Conservation (phyloP, 495 filamentous ascomycete genomes). For the Trichocladium uniseriatum region DNA sequence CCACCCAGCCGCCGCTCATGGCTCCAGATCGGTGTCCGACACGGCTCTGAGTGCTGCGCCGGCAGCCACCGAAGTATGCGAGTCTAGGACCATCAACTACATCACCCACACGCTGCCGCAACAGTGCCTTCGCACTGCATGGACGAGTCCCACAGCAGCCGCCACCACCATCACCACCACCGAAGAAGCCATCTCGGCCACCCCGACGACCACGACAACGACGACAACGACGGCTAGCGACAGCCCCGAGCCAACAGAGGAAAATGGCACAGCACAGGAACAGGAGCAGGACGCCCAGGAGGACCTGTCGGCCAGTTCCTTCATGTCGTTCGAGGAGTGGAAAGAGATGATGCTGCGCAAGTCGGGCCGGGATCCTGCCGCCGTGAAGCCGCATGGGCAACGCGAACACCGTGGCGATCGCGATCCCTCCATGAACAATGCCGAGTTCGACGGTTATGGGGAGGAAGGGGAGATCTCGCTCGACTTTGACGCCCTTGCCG, state of each 20-base stretch:
- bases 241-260: slow-evolving; percentile 2
- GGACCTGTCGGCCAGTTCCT: slow-evolving; percentile 70
- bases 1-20: slow-evolving; percentile 14
- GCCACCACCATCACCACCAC: slow-evolving; percentile 1
- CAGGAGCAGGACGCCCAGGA: slow-evolving; percentile 9
- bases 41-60: slow-evolving; percentile 11
- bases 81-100: slow-evolving; percentile 64
- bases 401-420: slow-evolving; percentile 29
- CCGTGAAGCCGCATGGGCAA: slow-evolving; percentile 47
- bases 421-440: slow-evolving; percentile 22
- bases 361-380: slow-evolving; percentile 72
- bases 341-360: slow-evolving; percentile 87
- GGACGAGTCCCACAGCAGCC: slow-evolving; percentile 23
- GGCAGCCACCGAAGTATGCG: slow-evolving; percentile 37
- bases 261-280: slow-evolving; percentile 15
- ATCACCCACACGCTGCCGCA: slow-evolving; percentile 71
- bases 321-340: slow-evolving; percentile 98
- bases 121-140: slow-evolving; percentile 55
- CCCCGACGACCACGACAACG: slow-evolving; percentile 1
- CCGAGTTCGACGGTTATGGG: slow-evolving; percentile 47
- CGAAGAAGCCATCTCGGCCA: not conserved
- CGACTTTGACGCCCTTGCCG: slow-evolving; percentile 59
- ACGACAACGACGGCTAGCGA: slow-evolving; percentile 2
- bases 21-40: slow-evolving; percentile 10
- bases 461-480: slow-evolving; percentile 89